Conservation (phyloP, 2,329 filamentous ascomycete genomes). For the Fusarium mexicanum region DNA sequence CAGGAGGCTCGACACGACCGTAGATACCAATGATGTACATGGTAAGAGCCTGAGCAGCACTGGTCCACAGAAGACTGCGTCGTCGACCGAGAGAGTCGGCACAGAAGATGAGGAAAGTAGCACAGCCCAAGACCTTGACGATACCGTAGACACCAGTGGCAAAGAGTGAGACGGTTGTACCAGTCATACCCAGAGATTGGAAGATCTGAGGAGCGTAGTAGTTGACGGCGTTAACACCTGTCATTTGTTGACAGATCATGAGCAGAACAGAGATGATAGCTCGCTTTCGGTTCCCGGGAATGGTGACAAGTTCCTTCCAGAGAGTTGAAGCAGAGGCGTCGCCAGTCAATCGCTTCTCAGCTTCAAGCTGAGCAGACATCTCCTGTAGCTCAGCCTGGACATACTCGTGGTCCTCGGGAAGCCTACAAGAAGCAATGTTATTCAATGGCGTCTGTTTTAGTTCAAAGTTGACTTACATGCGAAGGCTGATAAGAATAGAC, state of each 20-base stretch:
- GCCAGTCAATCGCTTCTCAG: constrained; percentile 67
- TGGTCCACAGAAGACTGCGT: constrained; percentile 69
- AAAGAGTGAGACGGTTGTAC: constrained; percentile 69
- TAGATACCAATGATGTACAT: constrained; percentile 81
- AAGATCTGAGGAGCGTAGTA: constrained; percentile 79
- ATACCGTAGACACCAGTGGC: constrained; percentile 80
- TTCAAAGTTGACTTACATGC: constrained; percentile 42
- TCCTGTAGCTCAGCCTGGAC: constrained; percentile 68
- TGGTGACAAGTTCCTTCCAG: constrained; percentile 70
- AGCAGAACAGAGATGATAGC: constrained; percentile 68
- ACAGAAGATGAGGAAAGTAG: constrained; percentile 71
- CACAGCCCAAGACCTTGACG: constrained; percentile 73
- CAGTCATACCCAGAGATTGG: constrained; percentile 67
- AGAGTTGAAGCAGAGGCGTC: constrained; percentile 65
- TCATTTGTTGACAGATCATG: constrained; percentile 79
- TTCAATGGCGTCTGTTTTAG: background rate
- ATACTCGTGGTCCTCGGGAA: constrained; percentile 65
- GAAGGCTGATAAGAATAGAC: constrained; percentile 62
- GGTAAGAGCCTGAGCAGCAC: constrained; percentile 66
- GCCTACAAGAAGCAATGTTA: constrained; percentile 43
- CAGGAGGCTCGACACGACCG: constrained; percentile 68
- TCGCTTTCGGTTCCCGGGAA: constrained; percentile 70
- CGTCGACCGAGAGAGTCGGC: constrained; percentile 76
- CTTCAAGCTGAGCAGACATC: constrained; percentile 69
- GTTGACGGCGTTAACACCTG: constrained; percentile 64